A percentile compares a stretch with the other conserved stretches of the same genome.
Conservation (phyloP, 139 green algal species). For the Coelastrella sp. region DNA sequence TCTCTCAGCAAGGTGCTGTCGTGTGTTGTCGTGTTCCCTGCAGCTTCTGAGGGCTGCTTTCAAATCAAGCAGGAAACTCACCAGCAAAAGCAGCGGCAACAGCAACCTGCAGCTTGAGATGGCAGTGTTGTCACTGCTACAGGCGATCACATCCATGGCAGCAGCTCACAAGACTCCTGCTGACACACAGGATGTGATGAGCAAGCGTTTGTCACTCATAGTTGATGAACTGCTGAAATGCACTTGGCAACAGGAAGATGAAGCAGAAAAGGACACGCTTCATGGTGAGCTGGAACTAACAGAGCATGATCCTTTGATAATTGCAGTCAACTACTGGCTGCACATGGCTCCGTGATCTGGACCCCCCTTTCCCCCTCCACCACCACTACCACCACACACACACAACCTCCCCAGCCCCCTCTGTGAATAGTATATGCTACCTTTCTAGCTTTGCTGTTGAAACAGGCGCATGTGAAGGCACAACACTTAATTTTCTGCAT, state of each 20-base stretch:
- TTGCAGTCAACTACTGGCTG: too few species aligned
- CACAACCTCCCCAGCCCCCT: too few species aligned
- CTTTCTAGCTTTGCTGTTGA: too few species aligned
- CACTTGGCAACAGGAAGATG: conserved; percentile 26
- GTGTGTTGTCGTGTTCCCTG: background rate
- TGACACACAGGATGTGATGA: background rate
- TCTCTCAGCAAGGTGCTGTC: background rate
- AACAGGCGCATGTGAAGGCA: too few species aligned
- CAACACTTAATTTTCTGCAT: too few species aligned
- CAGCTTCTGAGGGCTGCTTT: background rate
- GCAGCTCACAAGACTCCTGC: background rate
- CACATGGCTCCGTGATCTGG: too few species aligned
- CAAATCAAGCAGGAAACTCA: conserved; percentile 16
- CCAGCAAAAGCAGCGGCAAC: conserved; percentile 4
- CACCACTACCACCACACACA: too few species aligned
- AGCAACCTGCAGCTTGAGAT: conserved; percentile 46
- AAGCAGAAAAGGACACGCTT: conserved; percentile 26
- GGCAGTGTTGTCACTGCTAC: conserved; percentile 28
- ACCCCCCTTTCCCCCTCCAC: too few species aligned
- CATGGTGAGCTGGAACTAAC: background rate
- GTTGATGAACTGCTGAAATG: conserved; percentile 29
- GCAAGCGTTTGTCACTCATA: background rate
- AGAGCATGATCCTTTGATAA: background rate
- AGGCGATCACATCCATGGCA: conserved; percentile 8
- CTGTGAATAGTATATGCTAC: too few species aligned